These are phyloP conservation scores for Monosporascus sp. DNA, from an alignment of 2,329 filamentous ascomycete genomes.

Conservation along the genomic window DNA sequence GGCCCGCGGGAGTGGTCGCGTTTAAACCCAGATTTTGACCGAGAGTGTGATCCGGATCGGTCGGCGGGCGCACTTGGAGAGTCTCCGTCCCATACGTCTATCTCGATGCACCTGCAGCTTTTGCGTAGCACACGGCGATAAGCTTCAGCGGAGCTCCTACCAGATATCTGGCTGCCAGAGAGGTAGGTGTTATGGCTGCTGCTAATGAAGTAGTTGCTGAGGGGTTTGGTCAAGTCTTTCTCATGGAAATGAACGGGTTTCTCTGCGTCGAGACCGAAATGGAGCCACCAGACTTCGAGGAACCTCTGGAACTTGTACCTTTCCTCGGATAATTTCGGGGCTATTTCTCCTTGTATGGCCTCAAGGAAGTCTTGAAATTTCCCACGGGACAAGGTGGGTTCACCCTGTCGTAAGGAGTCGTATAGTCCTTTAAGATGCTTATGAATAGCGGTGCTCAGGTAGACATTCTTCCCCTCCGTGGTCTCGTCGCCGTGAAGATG, in stretches of 20 bases:
- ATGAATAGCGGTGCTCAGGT: conserved; percentile 44
- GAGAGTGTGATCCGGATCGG: conserved; percentile 24
- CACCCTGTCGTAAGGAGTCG: conserved; percentile 34
- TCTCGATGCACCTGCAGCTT: conserved; percentile 86
- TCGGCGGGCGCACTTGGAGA: conserved; percentile 26
- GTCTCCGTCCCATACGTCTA: conserved; percentile 87
- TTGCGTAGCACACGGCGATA: conserved; percentile 68
- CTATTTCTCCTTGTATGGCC: conserved; percentile 40
- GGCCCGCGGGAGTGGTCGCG: conserved; percentile 41
- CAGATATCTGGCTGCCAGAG: conserved; percentile 77
- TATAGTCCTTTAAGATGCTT: conserved; percentile 45
- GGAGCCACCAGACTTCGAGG: conserved; percentile 41
- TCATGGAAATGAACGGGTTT: conserved; percentile 35
- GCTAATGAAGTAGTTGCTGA: conserved; percentile 90
- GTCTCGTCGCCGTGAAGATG: conserved; percentile 18
- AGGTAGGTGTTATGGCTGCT: conserved; percentile 95
- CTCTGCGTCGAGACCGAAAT: conserved; percentile 39
- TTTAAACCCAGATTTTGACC: conserved; percentile 32
- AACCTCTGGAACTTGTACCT: conserved; percentile 45
- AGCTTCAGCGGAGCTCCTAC: conserved; percentile 68
- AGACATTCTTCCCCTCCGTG: conserved; percentile 21
- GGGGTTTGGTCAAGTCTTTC: conserved; percentile 59
- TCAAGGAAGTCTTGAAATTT: conserved; percentile 46
- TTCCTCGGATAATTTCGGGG: conserved; percentile 31
- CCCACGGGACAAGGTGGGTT: conserved; percentile 29